Percentiles rank a stretch among this genome's conserved stretches.
Evolutionary conservation across 768 basidiomycete species (phyloP).

Genomic region (Rubroboletus satanas): DNA sequence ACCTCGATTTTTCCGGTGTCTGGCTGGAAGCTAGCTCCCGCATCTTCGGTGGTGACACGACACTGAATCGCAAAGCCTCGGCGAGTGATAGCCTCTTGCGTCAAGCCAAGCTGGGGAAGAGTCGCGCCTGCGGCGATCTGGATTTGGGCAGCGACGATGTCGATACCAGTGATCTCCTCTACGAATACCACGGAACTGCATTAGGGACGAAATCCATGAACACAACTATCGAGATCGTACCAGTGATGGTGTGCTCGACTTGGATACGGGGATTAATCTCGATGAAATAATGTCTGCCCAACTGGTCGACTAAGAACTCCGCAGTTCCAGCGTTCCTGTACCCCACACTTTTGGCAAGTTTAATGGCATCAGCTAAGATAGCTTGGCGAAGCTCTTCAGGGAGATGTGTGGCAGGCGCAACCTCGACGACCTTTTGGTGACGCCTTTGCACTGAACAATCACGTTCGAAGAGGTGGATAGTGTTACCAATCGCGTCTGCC

Average conservation of each 20-base stretch:
- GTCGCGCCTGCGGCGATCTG: constrained; percentile 99
- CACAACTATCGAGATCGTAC: constrained; percentile 38
- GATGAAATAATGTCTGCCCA: constrained; percentile 97
- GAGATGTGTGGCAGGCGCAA: constrained; percentile 93
- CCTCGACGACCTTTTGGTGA: constrained; percentile 99
- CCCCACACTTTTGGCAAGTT: constrained; percentile 86
- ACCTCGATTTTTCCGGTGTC: constrained; percentile 99
- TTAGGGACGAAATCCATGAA: background rate
- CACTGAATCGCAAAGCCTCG: constrained; percentile 98
- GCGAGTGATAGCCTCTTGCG: constrained; percentile 92
- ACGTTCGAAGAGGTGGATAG: constrained; percentile 97
- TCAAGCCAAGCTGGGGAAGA: constrained; percentile 89
- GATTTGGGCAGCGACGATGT: constrained; percentile 98
- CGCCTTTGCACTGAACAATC: constrained; percentile 98
- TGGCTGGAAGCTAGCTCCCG: constrained; percentile 89
- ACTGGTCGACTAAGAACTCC: constrained; percentile 96
- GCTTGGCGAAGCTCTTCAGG: constrained; percentile 87
- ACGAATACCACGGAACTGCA: constrained; percentile 1
- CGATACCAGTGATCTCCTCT: constrained; percentile 99
- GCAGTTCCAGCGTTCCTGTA: constrained; percentile 98
- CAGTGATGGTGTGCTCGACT: constrained; percentile 99
- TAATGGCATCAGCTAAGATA: constrained; percentile 88
- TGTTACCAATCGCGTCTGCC: constrained; percentile 89
- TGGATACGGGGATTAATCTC: constrained; percentile 99
- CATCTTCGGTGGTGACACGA: constrained; percentile 97